A percentile compares a stretch with the other conserved stretches of the same genome.
Conservation (phyloP, 1,284 basidiomycete genomes). For the Cutaneotrichosporon arboriforme region DNA sequence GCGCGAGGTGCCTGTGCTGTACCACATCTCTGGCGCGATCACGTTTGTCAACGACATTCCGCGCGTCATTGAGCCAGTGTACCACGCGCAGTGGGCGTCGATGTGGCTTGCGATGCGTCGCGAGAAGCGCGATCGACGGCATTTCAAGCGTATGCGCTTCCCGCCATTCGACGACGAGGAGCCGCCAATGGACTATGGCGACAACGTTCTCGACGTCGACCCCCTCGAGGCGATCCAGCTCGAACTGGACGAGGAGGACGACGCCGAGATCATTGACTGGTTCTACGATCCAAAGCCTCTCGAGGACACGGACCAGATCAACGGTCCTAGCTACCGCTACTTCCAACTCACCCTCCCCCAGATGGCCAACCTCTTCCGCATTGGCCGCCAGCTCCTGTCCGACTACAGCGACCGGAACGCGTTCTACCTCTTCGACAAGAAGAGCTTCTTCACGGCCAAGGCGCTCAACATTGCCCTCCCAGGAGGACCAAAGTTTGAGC, state of each 20-base stretch:
- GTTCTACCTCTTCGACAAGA: conserved; percentile 94
- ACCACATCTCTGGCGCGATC: conserved; percentile 99
- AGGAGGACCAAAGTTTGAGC: conserved; percentile 97
- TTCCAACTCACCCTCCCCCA: conserved; percentile 89
- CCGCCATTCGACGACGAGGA: conserved; percentile 99
- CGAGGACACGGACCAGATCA: conserved; percentile 77
- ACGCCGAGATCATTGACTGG: conserved; percentile 93
- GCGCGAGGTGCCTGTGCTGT: conserved; percentile 90
- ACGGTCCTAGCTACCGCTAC: conserved; percentile 87
- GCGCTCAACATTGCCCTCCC: conserved; percentile 97
- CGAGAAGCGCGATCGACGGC: conserved; percentile 96
- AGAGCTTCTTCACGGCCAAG: conserved; percentile 97
- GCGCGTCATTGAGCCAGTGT: conserved; percentile 92
- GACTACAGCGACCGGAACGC: conserved; percentile 87
- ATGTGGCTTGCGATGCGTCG: conserved; percentile 99
- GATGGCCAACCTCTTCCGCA: conserved; percentile 94
- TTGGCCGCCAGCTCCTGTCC: conserved; percentile 86
- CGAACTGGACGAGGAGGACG: conserved; percentile 91
- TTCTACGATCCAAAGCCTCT: conserved; percentile 98
- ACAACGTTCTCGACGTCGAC: conserved; percentile 97
- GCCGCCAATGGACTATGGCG: conserved; percentile 94
- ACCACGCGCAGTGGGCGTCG: conserved; percentile 98
- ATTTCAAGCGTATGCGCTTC: conserved; percentile 99
- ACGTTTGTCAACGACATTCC: conserved; percentile 99
- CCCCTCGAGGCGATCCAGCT: conserved; percentile 97